Base-by-base conservation (phyloP, 2,329 filamentous ascomycete genomes). In the Graphilbum sp. region DNA sequence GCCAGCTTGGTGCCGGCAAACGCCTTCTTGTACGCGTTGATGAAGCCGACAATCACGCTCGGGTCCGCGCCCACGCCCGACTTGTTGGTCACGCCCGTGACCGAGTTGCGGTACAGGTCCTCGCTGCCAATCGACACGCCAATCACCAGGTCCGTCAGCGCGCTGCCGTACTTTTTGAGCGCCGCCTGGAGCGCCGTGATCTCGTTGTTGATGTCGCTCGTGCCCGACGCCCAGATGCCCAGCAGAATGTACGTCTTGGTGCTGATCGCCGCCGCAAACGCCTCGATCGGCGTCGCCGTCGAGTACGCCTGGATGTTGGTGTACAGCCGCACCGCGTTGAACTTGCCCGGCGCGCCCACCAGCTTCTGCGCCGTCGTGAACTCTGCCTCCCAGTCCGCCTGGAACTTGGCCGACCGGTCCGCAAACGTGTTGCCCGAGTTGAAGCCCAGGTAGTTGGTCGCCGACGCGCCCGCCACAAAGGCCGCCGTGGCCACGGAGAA, bases 271-370 rank as follows among this genome's bases (percentile, higher is more conserved):
- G 76, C 76, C 60, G 84, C 81, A 60, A 88, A 72, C 32, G 86
- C 86, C 63, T 84, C 64, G 52, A 93, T 64, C 37, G 85, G 86
- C 57, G 88, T 79, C 48, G 72, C 69, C 62, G 82, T 69, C 52
- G 77, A 63, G 57, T 72, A 62, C 51, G 66, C 67, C 55, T 72
- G 68, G 52, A 77, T 72, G 62, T 72, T 75, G 53, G 78, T 81
- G 64, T 82, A 79, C 24, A 79, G 62, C 42, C 79, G 73, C 24
- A 74, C 78, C 40, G 69, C 75, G 48, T 62, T 79, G 62, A 79
- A 82, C 35, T 46, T 53, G 37, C 74, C 72, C 20, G 63, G 58
- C 35, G 77, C 74, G 27, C 76, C 77, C 15, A 66, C 61, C 16
- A 86, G 71, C 36, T 61, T 62, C 48, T 74, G 66, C 23, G 79